Evolutionary conservation across 2,329 filamentous ascomycete genomes (phyloP).

Genomic region (Mycogone perniciosa): DNA sequence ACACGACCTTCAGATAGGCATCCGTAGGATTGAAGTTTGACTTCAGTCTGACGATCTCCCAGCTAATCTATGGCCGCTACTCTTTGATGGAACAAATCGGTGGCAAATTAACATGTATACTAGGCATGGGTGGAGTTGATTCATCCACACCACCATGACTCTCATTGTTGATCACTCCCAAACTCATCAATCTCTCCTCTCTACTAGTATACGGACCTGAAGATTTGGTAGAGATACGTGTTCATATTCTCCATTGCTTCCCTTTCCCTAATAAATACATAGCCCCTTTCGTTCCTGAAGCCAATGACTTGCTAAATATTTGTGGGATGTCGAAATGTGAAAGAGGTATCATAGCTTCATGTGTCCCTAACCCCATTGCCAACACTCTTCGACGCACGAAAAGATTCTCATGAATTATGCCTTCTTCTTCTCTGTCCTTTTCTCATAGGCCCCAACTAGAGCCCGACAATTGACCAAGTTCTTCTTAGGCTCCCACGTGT

Average conservation of each 20-base stretch:
- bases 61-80: conserved; percentile 25
- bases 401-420: neutral
- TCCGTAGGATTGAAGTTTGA: conserved; percentile 18
- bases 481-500: conserved; percentile 48
- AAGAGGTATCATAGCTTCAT: no score
- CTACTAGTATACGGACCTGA: no score
- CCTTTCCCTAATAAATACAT: no score
- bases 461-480: conserved; percentile 36
- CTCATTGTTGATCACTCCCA: no score
- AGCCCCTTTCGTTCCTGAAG: no score
- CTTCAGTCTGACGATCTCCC: conserved; percentile 26
- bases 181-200: no score
- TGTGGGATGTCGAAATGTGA: no score
- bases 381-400: neutral
- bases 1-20: conserved; percentile 24
- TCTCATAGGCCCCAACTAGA: conserved; percentile 33
- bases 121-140: neutral
- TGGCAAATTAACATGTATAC: neutral
- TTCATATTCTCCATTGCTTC: no score
- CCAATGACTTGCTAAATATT: no score
- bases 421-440: neutral
- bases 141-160: neutral
- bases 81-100: conserved; percentile 2
- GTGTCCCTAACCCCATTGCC: no score
- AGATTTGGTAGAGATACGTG: no score